Evolutionary conservation across 2,329 filamentous ascomycete species (phyloP).

Genomic region (Ophiostoma quercus): DNA sequence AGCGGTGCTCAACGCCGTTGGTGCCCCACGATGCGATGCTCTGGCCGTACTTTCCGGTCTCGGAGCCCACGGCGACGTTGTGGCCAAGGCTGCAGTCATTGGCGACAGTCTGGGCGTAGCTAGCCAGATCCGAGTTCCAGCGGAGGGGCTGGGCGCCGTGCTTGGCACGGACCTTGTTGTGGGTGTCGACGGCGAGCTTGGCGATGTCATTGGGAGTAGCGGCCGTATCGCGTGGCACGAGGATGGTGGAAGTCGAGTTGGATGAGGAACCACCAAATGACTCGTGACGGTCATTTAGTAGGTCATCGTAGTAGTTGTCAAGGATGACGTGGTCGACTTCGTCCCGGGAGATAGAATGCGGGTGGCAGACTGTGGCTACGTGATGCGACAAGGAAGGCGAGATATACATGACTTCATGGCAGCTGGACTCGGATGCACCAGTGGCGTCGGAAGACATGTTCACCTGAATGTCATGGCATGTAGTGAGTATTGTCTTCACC

Average conservation of each 20-base stretch:
- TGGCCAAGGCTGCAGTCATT: background rate
- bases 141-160: background rate
- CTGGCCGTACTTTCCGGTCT: background rate
- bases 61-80: background rate
- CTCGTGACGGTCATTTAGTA: no score
- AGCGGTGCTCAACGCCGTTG: background rate
- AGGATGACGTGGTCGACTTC: background rate
- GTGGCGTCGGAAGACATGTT: background rate
- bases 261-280: no score
- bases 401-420: background rate
- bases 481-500: background rate
- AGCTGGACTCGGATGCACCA: background rate
- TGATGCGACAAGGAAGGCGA: background rate
- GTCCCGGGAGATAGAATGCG: background rate
- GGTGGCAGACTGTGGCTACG: background rate
- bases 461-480: background rate
- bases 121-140: background rate
- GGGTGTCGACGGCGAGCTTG: background rate
- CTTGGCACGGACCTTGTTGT: background rate
- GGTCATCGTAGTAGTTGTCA: background rate
- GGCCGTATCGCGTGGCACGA: background rate
- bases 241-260: background rate
- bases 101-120: background rate
- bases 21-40: slow-evolving; percentile 6
- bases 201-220: background rate